Percentiles rank a stretch among this genome's conserved stretches.
These are phyloP conservation scores for Raphanus sativus DNA, from an alignment of 345 rosid genomes.

Conservation along the genomic window DNA sequence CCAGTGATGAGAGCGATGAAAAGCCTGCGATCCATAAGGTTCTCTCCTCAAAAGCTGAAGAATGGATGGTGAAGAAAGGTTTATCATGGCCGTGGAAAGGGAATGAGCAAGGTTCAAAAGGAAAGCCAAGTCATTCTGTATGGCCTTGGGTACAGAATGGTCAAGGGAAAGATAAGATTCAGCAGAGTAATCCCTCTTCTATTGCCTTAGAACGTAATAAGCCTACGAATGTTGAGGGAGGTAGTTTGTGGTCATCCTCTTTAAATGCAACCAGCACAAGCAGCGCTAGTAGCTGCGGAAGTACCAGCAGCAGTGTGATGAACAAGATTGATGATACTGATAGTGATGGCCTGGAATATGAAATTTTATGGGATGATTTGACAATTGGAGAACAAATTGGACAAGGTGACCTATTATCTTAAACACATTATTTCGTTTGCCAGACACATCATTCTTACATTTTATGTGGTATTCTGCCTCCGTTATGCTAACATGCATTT, in stretches of 20 bases:
- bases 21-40: conserved; percentile 70
- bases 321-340: conserved; percentile 75
- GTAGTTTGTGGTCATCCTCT: conserved; percentile 79
- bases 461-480: conserved; percentile 25
- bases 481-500: conserved; percentile 11
- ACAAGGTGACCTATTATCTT: conserved; percentile 60
- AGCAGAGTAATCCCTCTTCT: conserved; percentile 45
- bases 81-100: conserved; percentile 97
- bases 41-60: conserved; percentile 76
- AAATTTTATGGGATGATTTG: conserved; percentile 95
- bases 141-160: conserved; percentile 65
- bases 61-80: conserved; percentile 86
- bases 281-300: conserved; percentile 92
- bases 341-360: conserved; percentile 74
- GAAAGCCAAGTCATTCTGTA: conserved; percentile 47
- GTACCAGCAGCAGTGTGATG: conserved; percentile 73
- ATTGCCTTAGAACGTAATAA: conserved; percentile 48
- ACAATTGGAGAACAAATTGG: conserved; percentile 83
- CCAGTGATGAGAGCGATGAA: conserved; percentile 75
- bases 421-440: background rate
- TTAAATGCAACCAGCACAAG: conserved; percentile 80
- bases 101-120: conserved; percentile 64
- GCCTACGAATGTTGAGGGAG: conserved; percentile 62
- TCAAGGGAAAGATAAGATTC: conserved; percentile 44
- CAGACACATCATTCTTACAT: conserved; percentile 4